phyloP scores from a whole-genome alignment of 2,329 filamentous ascomycete genomes.

The Diaporthe australafricana region DNA sequence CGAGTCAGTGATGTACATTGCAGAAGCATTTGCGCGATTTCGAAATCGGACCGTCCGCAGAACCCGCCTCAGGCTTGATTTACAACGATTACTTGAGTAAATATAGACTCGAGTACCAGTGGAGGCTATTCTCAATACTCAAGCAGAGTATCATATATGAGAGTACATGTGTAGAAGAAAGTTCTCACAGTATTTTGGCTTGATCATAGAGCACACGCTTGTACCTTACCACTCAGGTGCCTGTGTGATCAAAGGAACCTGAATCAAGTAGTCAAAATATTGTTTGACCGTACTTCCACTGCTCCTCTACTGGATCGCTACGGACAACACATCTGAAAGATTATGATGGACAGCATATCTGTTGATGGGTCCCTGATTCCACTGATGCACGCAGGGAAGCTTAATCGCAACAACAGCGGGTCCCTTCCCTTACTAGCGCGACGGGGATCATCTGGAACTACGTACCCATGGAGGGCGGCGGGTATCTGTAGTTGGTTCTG shows the following conservation, averaged over 20 bases:
- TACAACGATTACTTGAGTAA: not conserved
- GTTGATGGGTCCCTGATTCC: not conserved
- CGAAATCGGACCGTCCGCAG: not conserved
- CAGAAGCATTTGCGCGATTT: constrained; percentile 4
- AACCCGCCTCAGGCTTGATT: not conserved
- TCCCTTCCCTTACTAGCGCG: not conserved
- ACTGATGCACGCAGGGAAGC: constrained; percentile 10
- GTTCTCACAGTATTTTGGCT: not conserved
- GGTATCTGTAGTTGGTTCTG: not conserved
- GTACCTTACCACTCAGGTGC: too few species aligned
- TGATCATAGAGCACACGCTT: too few species aligned
- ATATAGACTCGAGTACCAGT: too few species aligned
- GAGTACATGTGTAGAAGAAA: not conserved
- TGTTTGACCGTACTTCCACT: not conserved
- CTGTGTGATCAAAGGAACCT: not conserved
- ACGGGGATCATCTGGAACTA: not conserved
- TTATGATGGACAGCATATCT: constrained; percentile 13
- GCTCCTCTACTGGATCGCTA: not conserved
- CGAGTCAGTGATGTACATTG: constrained; percentile 4
- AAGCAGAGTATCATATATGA: not conserved
- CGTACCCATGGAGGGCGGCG: not conserved
- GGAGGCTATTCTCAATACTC: not conserved
- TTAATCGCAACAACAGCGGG: not conserved
- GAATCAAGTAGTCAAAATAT: not conserved
- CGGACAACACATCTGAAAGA: constrained; percentile 7